Evolutionary conservation across 139 green algal species (phyloP).

Genomic region (Haematococcus sp.): DNA sequence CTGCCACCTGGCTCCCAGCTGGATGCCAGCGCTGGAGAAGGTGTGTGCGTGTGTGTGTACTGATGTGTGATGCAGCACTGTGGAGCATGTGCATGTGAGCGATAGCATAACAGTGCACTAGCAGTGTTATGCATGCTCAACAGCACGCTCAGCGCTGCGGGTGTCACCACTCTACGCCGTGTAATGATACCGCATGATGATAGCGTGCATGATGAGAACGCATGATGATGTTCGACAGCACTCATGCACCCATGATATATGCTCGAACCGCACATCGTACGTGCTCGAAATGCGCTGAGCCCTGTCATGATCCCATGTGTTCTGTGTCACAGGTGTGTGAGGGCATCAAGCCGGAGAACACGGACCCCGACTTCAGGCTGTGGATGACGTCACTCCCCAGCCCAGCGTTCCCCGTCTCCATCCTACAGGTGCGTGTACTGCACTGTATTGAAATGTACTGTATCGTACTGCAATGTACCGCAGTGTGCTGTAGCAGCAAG

Average conservation of each 20-base stretch:
- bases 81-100: too few species aligned
- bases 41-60: constrained; percentile 58
- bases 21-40: constrained; percentile 68
- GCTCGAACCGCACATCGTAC: too few species aligned
- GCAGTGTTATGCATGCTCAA: too few species aligned
- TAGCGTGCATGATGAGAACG: too few species aligned
- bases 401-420: constrained; percentile 63
- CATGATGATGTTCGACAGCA: too few species aligned
- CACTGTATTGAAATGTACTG: constrained; percentile 1
- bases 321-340: constrained; percentile 50
- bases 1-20: constrained; percentile 68
- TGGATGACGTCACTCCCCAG: constrained; percentile 73
- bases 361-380: constrained; percentile 64
- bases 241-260: too few species aligned
- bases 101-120: too few species aligned
- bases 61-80: too few species aligned
- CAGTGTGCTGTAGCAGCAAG: too few species aligned
- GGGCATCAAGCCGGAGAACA: constrained; percentile 52
- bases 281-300: constrained; percentile 18
- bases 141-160: too few species aligned
- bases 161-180: too few species aligned
- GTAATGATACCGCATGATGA: too few species aligned
- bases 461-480: not conserved
- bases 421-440: constrained; percentile 57
- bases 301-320: not conserved